Conservation (phyloP, 768 basidiomycete species). For the Kwoniella newhampshirensis region DNA sequence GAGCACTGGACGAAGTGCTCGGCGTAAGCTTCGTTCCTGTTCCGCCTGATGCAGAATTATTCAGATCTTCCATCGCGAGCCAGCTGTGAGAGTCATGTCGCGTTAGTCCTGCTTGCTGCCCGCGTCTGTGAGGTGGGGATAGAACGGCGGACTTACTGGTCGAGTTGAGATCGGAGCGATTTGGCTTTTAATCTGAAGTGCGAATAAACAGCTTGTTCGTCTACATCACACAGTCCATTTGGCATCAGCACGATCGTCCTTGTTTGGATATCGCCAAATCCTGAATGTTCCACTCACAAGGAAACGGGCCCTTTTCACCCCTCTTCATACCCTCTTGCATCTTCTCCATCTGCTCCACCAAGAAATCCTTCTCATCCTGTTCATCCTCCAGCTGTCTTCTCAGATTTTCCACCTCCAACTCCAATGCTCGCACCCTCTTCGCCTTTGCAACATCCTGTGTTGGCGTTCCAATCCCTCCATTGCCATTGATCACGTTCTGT, state of each 20-base stretch:
- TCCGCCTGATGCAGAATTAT: slow-evolving; percentile 9
- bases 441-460: slow-evolving; percentile 63
- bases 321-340: slow-evolving; percentile 26
- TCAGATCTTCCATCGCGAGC: slow-evolving; percentile 47
- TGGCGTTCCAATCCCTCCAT: slow-evolving; percentile 64
- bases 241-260: not conserved
- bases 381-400: slow-evolving; percentile 49
- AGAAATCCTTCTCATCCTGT: slow-evolving; percentile 44
- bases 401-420: slow-evolving; percentile 43
- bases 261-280: not conserved
- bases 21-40: slow-evolving; percentile 13
- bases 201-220: slow-evolving; percentile 44
- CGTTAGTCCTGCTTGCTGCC: not conserved
- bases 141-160: slow-evolving; percentile 46
- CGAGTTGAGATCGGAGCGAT: slow-evolving; percentile 38
- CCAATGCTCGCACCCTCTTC: slow-evolving; percentile 36
- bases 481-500: slow-evolving; percentile 62
- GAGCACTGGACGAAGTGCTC: slow-evolving; percentile 24
- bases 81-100: slow-evolving; percentile 25
- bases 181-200: slow-evolving; percentile 48
- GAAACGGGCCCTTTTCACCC: slow-evolving; percentile 14
- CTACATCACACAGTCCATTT: slow-evolving; percentile 10
- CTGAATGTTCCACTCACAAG: slow-evolving; percentile 16
- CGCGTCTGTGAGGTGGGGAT: no score
- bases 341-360: slow-evolving; percentile 33